Conservation (phyloP, 768 basidiomycete genomes). For the Mycena vitilis region DNA sequence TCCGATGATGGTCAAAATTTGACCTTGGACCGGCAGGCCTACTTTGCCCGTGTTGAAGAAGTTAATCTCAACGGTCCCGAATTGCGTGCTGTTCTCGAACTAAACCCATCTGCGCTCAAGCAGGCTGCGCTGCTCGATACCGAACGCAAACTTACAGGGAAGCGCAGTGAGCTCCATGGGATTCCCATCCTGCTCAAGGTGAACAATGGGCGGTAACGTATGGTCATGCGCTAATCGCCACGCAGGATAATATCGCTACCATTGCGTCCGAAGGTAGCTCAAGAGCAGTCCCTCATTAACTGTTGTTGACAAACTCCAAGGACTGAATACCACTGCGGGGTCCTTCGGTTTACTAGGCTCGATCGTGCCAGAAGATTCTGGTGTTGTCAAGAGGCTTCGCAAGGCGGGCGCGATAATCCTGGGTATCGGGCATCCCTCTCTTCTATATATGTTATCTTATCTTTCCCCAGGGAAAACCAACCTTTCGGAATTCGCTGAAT, state of each 20-base stretch:
- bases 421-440: conserved; percentile 41
- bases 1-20: too few relatives aligned
- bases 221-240: not conserved
- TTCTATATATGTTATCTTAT: not conserved
- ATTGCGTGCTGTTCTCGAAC: conserved; percentile 69
- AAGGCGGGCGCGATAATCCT: conserved; percentile 59
- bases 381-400: conserved; percentile 56
- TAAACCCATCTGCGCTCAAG: conserved; percentile 62
- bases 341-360: conserved; percentile 56
- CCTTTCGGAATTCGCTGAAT: conserved; percentile 65
- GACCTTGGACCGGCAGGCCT: conserved; percentile 55
- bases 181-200: conserved; percentile 65
- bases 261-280: conserved; percentile 54
- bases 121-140: conserved; percentile 63
- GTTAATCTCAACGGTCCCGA: conserved; percentile 62
- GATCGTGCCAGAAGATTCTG: conserved; percentile 58
- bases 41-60: conserved; percentile 74
- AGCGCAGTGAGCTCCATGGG: conserved; percentile 63
- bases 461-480: conserved; percentile 61
- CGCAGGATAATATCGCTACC: conserved; percentile 61
- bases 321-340: conserved; percentile 60
- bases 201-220: not conserved
- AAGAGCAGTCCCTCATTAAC: not conserved
- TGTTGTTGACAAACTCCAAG: conserved; percentile 37
- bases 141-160: conserved; percentile 55